Evolutionary conservation across 2,329 filamentous ascomycete genomes (phyloP).

Genomic region (Aspergillus japonicus): DNA sequence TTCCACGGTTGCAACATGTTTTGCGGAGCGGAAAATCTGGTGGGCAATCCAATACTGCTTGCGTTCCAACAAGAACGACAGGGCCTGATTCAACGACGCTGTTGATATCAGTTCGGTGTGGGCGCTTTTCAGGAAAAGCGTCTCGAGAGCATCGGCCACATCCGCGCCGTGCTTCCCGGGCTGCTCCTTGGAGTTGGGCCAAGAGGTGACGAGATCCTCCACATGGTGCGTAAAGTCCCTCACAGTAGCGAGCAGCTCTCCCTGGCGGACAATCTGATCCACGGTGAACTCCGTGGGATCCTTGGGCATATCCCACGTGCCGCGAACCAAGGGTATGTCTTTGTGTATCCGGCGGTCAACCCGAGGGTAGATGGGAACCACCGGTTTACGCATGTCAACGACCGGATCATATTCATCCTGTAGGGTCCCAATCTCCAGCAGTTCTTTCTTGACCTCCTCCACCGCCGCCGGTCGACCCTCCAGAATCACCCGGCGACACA

Average conservation of each 20-base stretch:
- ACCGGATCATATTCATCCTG: conserved; percentile 31
- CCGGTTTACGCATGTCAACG: conserved; percentile 29
- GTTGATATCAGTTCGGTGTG: conserved; percentile 36
- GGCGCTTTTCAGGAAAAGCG: conserved; percentile 34
- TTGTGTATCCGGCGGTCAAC: conserved; percentile 23
- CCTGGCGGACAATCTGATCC: conserved; percentile 14
- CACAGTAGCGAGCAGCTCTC: conserved; percentile 24
- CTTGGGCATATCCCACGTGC: conserved; percentile 26
- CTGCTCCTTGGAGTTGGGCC: conserved; percentile 13
- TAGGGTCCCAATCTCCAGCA: conserved; percentile 23
- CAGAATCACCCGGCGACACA: conserved; percentile 35
- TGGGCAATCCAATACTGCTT: conserved; percentile 33
- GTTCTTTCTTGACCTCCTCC: conserved; percentile 30
- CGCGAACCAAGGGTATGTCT: conserved; percentile 27
- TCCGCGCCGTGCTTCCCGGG: conserved; percentile 12
- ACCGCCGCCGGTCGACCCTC: conserved; percentile 35
- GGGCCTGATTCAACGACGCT: conserved; percentile 42
- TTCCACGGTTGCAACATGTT: conserved; percentile 38
- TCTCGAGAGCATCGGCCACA: conserved; percentile 26
- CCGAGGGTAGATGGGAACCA: conserved; percentile 32
- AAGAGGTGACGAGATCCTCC: conserved; percentile 34
- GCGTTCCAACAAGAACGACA: conserved; percentile 39
- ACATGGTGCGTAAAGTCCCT: conserved; percentile 41
- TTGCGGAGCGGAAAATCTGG: conserved; percentile 35
- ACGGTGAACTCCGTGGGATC: conserved; percentile 6